Evolutionary conservation across 2,329 filamentous ascomycete species (phyloP), one percentile per base, ranked within the genome.

Genomic region (Whalleya microplaca): DNA sequence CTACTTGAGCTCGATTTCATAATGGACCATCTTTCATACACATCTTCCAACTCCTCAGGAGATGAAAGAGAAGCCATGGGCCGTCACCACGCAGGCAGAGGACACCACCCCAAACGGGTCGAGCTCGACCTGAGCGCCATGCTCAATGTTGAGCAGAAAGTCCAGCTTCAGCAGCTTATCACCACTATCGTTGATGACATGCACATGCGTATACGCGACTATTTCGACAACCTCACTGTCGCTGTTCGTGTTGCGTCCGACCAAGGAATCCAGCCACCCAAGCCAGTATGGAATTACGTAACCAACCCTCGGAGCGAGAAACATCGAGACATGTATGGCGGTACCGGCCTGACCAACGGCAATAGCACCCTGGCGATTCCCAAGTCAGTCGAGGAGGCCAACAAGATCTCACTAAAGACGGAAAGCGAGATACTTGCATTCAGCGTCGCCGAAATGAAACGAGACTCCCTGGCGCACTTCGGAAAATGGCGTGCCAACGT

Each of bases 401-500:
- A 60, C 23, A 51, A 57, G 3, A 67, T 71, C 23, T 64, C 65
- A 20, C 75, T 78, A 53, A 75, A 73, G 32, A 73, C 77, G 3
- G 73, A 79, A 55, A 52, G 23, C n/a, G 67, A 71, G 14, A 43
- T 69, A 14, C 40, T 66, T 18, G 44, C 59, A 10, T 55, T 58
- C 10, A 69, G 66, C 44, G 80, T 88, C 59, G 75, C 81, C 55
- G 87, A 91, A 65, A 74, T 92, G 65, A 92, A 87, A 75, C 85
- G 83, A 60, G 86, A 89, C 51, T 82, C 87, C 1, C 71, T 96
- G 4, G 76, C 80, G 6, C 86, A 88, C 69, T 96, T 94, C 69
- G 86, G 89, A 55, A 88, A 91, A 62, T 98, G 94, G 94, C 84
- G 91, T 66, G 80, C 85, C 5, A 78, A 80, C 12, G 84, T 96